phyloP scores from a whole-genome alignment of 2,329 filamentous ascomycete species.

The Intubia oerlemansii region DNA sequence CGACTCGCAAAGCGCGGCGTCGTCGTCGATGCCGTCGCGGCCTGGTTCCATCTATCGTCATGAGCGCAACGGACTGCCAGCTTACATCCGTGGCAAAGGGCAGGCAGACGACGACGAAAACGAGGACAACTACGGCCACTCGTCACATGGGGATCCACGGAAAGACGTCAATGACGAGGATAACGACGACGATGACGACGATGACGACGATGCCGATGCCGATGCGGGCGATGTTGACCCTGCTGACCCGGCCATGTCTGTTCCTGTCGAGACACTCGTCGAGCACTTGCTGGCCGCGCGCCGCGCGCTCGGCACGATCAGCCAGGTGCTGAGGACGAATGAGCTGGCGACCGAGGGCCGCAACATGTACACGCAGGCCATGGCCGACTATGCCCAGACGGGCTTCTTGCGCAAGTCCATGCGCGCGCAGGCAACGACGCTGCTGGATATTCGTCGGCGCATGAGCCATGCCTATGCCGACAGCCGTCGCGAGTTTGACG shows the following conservation, averaged over 20 bases:
- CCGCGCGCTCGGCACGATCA: slow-evolving; percentile 65
- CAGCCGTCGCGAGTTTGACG: slow-evolving; percentile 37
- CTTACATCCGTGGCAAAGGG: background rate
- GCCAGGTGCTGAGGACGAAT: slow-evolving; percentile 65
- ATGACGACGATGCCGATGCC: slow-evolving; percentile 12
- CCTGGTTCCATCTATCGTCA: too few relatives aligned
- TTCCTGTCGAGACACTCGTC: slow-evolving; percentile 56
- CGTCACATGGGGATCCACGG: background rate
- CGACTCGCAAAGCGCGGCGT: background rate
- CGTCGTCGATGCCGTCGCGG: too few relatives aligned
- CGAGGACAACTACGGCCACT: slow-evolving; percentile 1
- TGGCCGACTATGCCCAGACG: slow-evolving; percentile 48
- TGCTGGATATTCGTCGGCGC: slow-evolving; percentile 27
- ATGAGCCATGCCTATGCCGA: slow-evolving; percentile 34
- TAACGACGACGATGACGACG: background rate
- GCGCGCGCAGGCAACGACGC: slow-evolving; percentile 28
- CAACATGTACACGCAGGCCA: slow-evolving; percentile 54
- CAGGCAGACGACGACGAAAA: background rate
- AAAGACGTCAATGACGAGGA: background rate
- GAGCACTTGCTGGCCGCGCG: slow-evolving; percentile 73
- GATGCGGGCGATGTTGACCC: too few relatives aligned
- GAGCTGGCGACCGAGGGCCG: slow-evolving; percentile 65
- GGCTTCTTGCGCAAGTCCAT: slow-evolving; percentile 46
- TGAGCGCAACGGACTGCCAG: too few relatives aligned
- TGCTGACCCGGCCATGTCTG: too few relatives aligned